These are phyloP conservation scores for Aspergillus niger DNA, from an alignment of 2,329 filamentous ascomycete species.

Conservation along the genomic window DNA sequence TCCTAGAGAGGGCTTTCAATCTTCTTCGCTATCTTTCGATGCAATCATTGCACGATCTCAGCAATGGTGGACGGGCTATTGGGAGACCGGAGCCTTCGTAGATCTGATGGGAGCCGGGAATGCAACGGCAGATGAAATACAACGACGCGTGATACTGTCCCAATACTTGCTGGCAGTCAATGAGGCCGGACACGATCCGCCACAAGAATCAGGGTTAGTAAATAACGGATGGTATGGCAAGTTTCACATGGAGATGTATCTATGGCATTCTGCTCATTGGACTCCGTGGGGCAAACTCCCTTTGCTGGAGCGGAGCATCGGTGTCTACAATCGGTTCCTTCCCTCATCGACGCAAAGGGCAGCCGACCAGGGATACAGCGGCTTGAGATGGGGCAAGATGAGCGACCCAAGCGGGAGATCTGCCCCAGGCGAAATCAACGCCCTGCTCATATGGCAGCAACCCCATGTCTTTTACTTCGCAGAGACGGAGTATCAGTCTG, in stretches of 20 bases:
- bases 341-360: constrained; percentile 39
- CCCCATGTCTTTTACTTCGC: constrained; percentile 64
- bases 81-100: constrained; percentile 56
- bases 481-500: constrained; percentile 56
- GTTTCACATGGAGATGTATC: constrained; percentile 58
- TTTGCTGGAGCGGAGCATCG: constrained; percentile 3
- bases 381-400: constrained; percentile 59
- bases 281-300: constrained; percentile 18
- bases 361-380: constrained; percentile 40
- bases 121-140: constrained; percentile 51
- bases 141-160: constrained; percentile 56
- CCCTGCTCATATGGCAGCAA: constrained; percentile 64
- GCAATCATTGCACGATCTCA: constrained; percentile 13
- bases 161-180: constrained; percentile 58
- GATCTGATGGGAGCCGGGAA: constrained; percentile 48
- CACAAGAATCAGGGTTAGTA: constrained; percentile 48
- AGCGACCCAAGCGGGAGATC: constrained; percentile 58
- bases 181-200: constrained; percentile 27
- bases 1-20: not conserved
- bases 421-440: constrained; percentile 63
- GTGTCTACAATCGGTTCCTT: constrained; percentile 51
- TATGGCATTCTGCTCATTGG: constrained; percentile 58
- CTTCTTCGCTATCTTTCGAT: constrained; percentile 13
- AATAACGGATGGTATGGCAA: constrained; percentile 62
- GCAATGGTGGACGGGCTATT: constrained; percentile 54